A percentile compares a stretch with the other conserved stretches of the same genome.
These are phyloP conservation scores for Pseudogymnoascus sp. DNA, from an alignment of 2,329 filamentous ascomycete genomes.

Conservation along the genomic window DNA sequence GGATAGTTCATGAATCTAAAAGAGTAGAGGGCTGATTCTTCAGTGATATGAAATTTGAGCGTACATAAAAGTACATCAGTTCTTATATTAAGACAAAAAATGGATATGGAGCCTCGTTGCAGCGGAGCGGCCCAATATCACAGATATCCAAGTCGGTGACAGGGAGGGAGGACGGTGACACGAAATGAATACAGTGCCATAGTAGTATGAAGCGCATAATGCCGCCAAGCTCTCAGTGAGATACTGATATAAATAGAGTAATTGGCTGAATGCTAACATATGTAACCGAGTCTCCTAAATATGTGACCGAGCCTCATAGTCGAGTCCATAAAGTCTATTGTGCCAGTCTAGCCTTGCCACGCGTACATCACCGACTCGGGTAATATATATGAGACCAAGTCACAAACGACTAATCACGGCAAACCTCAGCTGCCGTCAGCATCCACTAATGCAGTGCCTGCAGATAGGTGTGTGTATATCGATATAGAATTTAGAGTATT, in stretches of 20 bases:
- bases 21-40: not conserved
- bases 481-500: not conserved
- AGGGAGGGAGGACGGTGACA: not conserved
- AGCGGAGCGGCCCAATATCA: not conserved
- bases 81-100: not conserved
- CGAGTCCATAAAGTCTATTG: not conserved
- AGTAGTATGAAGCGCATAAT: not conserved
- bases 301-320: not conserved
- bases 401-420: too few relatives aligned
- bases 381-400: not conserved
- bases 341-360: not conserved
- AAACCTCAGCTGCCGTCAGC: too few relatives aligned
- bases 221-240: not conserved
- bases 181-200: not conserved
- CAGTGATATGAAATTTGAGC: not conserved
- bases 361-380: not conserved
- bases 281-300: too few relatives aligned
- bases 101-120: not conserved
- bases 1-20: not conserved
- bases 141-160: not conserved
- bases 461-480: not conserved
- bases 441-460: not conserved
- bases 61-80: too few relatives aligned
- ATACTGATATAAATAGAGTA: not conserved
- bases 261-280: not conserved